Percentiles rank a stretch among this genome's conserved stretches.
Evolutionary conservation across 2,329 filamentous ascomycete species (phyloP).

Genomic region (Pseudonectria foliicola): DNA sequence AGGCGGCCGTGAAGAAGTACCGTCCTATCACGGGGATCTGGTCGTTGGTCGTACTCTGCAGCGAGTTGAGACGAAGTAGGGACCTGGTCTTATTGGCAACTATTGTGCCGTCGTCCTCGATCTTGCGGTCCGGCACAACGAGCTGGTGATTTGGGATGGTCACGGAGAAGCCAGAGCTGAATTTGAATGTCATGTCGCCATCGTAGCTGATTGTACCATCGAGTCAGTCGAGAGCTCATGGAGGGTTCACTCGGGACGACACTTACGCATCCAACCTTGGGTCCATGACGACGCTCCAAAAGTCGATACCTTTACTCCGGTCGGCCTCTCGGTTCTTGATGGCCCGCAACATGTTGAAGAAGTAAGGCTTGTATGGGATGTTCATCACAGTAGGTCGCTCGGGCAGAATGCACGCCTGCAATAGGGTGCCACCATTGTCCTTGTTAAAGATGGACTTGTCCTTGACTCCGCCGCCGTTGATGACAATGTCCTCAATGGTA

Average conservation of each 20-base stretch:
- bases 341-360: slow-evolving; percentile 1
- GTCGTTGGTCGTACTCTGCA: background rate
- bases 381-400: slow-evolving; percentile 6
- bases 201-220: background rate
- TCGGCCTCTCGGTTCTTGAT: background rate
- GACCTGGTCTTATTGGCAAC: background rate
- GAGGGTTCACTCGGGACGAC: too few relatives aligned
- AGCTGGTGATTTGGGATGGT: slow-evolving; percentile 9
- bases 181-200: slow-evolving; percentile 3
- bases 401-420: slow-evolving; percentile 7
- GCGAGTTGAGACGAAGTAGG: slow-evolving; percentile 3
- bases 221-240: background rate
- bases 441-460: slow-evolving; percentile 6
- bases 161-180: slow-evolving; percentile 1
- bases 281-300: background rate
- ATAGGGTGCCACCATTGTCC: background rate
- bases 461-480: slow-evolving; percentile 9
- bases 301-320: slow-evolving; percentile 2
- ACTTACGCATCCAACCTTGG: background rate
- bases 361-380: slow-evolving; percentile 3
- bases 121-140: slow-evolving; percentile 3
- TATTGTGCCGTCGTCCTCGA: slow-evolving; percentile 1
- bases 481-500: slow-evolving; percentile 5
- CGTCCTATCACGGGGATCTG: slow-evolving; percentile 4
- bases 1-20: slow-evolving; percentile 9